Evolutionary conservation across 192 early-diverging fungal species (phyloP).

Genomic region (Podila epicladia): DNA sequence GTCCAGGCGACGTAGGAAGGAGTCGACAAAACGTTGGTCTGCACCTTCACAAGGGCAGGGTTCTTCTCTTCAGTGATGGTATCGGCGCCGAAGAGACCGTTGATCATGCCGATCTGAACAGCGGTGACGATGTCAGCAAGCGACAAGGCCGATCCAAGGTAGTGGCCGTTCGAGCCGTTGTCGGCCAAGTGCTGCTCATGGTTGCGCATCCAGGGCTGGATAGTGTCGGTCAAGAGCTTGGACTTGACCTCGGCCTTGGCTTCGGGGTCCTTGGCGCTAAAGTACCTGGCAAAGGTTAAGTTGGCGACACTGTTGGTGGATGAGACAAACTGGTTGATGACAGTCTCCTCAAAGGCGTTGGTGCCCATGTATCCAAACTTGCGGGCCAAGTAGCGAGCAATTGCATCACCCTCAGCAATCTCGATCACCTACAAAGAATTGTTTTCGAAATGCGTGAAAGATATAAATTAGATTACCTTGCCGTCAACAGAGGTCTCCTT

Average conservation of each 20-base stretch:
- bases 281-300: slow-evolving; percentile 1
- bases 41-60: slow-evolving; percentile 23
- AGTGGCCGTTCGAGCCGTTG: slow-evolving; percentile 54
- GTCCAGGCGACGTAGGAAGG: slow-evolving; percentile 10
- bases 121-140: slow-evolving; percentile 48
- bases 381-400: slow-evolving; percentile 58
- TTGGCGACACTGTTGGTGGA: slow-evolving; percentile 24
- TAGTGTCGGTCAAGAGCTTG: not conserved
- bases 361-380: slow-evolving; percentile 48
- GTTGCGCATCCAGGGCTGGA: slow-evolving; percentile 9
- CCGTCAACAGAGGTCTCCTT: slow-evolving; percentile 50
- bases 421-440: slow-evolving; percentile 17
- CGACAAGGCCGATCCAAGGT: slow-evolving; percentile 53
- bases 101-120: not conserved
- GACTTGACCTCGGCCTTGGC: slow-evolving; percentile 12
- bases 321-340: slow-evolving; percentile 32
- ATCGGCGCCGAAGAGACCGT: not conserved
- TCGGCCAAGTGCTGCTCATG: slow-evolving; percentile 31
- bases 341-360: slow-evolving; percentile 29
- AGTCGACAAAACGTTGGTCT: slow-evolving; percentile 1
- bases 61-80: slow-evolving; percentile 13
- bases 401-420: slow-evolving; percentile 54
- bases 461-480: no score
- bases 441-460: not conserved
- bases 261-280: slow-evolving; percentile 14